These are phyloP conservation scores for Alternaria ethzedia DNA, from an alignment of 2,329 filamentous ascomycete genomes.

Conservation along the genomic window DNA sequence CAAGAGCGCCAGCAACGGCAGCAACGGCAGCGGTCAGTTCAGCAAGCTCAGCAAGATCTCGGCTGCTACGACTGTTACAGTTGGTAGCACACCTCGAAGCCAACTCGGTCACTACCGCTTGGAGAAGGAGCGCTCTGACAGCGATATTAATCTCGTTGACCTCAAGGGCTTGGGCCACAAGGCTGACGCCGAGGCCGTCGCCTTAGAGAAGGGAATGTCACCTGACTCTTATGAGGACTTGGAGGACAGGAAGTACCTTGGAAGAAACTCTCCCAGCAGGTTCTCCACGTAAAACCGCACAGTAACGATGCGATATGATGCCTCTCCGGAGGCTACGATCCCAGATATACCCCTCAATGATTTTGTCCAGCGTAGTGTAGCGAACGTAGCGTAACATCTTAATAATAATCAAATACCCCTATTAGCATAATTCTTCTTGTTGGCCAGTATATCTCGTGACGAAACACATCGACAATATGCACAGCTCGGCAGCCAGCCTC, in stretches of 20 bases:
- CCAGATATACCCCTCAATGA: background rate
- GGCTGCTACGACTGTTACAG: background rate
- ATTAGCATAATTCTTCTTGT: background rate
- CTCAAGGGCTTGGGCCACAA: slow-evolving; percentile 3
- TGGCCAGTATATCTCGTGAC: background rate
- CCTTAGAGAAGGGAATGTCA: background rate
- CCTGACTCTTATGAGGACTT: background rate
- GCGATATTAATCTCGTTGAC: slow-evolving; percentile 9
- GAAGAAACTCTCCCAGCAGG: background rate
- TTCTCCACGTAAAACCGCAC: background rate
- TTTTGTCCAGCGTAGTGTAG: background rate
- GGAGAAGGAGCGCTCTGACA: background rate
- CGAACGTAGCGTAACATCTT: background rate
- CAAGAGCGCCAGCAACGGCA: background rate
- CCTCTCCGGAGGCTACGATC: background rate
- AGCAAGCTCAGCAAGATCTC: slow-evolving; percentile 11
- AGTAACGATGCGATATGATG: background rate
- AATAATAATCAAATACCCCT: background rate
- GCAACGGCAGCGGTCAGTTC: background rate
- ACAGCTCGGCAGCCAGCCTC: background rate
- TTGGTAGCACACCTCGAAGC: background rate
- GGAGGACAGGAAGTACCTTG: background rate
- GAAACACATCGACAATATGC: background rate
- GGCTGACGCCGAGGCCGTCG: background rate
- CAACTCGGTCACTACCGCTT: background rate